A percentile compares a stretch with the other conserved stretches of the same genome.
Conservation (phyloP, 2,329 filamentous ascomycete species). For the Stagonosporopsis cucurbitacearum region DNA sequence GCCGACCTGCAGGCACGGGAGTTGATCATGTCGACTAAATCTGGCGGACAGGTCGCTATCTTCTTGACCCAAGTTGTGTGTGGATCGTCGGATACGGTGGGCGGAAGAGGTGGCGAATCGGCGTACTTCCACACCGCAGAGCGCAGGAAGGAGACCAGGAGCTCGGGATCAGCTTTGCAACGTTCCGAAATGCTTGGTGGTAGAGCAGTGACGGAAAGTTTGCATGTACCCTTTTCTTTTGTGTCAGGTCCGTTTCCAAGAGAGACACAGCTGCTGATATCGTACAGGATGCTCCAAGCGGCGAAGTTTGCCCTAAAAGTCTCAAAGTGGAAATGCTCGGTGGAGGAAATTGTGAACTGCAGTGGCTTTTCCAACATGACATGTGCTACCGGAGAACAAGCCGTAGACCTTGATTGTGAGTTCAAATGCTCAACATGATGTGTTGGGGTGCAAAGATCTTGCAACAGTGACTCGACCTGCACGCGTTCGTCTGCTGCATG, state of each 20-base stretch:
- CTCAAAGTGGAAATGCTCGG: slow-evolving; percentile 67
- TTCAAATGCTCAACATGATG: background rate
- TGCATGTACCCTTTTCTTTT: slow-evolving; percentile 12
- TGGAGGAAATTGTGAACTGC: slow-evolving; percentile 66
- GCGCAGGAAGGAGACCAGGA: slow-evolving; percentile 77
- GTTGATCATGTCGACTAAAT: slow-evolving; percentile 77
- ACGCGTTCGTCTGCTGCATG: slow-evolving; percentile 93
- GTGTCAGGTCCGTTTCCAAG: background rate
- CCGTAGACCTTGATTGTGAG: slow-evolving; percentile 41
- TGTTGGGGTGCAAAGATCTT: slow-evolving; percentile 56
- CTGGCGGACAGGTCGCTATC: slow-evolving; percentile 74
- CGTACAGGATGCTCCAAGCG: slow-evolving; percentile 76
- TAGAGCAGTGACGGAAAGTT: slow-evolving; percentile 63
- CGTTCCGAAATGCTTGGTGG: slow-evolving; percentile 78
- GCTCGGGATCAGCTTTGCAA: slow-evolving; percentile 72
- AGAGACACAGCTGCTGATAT: slow-evolving; percentile 43
- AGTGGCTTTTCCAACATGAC: slow-evolving; percentile 59
- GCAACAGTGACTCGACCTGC: slow-evolving; percentile 76
- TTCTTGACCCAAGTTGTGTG: slow-evolving; percentile 62
- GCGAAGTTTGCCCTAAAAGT: slow-evolving; percentile 64
- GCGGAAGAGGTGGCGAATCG: slow-evolving; percentile 19
- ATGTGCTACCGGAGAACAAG: slow-evolving; percentile 37
- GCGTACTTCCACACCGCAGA: slow-evolving; percentile 72
- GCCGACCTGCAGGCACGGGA: slow-evolving; percentile 79
- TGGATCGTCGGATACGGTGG: background rate